A percentile compares a stretch with the other conserved stretches of the same genome.
These are phyloP conservation scores for Capsicum chinense DNA, from an alignment of 257 asterid species.

Conservation along the genomic window DNA sequence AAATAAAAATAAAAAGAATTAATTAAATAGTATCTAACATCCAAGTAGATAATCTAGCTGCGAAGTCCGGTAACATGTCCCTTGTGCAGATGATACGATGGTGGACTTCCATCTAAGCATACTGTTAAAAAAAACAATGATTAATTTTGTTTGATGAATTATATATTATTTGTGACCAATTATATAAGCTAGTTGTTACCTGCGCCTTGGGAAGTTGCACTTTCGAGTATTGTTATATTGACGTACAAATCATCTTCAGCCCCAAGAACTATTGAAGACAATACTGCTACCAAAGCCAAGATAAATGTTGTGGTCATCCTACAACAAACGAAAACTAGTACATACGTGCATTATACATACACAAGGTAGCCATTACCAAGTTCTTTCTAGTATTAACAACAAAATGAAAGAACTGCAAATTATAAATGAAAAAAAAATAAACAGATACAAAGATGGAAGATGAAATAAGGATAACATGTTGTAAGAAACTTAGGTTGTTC, in stretches of 20 bases:
- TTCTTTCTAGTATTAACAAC: too few species aligned
- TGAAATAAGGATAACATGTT: not conserved
- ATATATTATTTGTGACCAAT: too few species aligned
- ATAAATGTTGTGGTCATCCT: not conserved
- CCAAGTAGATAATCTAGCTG: not conserved
- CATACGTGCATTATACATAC: too few species aligned
- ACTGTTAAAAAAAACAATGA: not conserved
- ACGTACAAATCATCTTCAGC: not conserved
- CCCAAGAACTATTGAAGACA: not conserved
- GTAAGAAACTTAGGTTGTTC: not conserved
- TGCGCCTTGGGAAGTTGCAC: not conserved
- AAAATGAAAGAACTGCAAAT: not conserved
- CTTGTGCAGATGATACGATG: conserved; percentile 12
- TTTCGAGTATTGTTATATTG: not conserved
- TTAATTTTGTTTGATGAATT: not conserved
- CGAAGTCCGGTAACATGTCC: not conserved
- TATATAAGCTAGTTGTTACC: not conserved
- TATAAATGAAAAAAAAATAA: not conserved
- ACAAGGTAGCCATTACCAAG: too few species aligned
- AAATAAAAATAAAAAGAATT: not conserved
- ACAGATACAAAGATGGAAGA: not conserved
- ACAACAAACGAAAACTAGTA: not conserved
- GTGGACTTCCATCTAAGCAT: conserved; percentile 25
- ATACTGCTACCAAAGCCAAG: not conserved
- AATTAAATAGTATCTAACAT: not conserved